Base-by-base conservation (phyloP, 2,329 filamentous ascomycete species). In the Pseudohalonectria lignicola region DNA sequence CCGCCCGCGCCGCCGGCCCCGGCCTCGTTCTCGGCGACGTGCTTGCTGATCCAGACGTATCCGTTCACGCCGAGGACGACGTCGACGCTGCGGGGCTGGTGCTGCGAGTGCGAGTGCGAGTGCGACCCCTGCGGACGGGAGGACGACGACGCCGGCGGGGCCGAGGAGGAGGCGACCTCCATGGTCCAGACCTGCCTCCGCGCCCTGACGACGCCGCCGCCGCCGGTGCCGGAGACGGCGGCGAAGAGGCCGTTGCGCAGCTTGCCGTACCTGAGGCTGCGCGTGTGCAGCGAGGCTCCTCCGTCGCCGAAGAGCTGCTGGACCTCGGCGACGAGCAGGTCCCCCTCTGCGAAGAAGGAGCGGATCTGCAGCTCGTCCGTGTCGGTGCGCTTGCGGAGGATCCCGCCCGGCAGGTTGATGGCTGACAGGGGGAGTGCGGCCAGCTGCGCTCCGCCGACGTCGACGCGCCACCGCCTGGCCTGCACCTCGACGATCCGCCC, bases 341-440 rank as follows among this genome's bases (percentile, higher is more conserved):
- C 92, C 11, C 92, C 92, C 61, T 98, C 92, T 39, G 82, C 80
- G 64, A 98, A 96, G 62, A 95, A 98, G n/a, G 79, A 86, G 36
- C 92, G 78, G 60, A 98, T 96, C 62, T 96, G 92, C 51, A 98
- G 71, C 66, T 96, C 92, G 59, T 98, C 92, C 13, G 92, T 93
- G 53, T 90, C 88, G 20, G 92, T 98, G 47, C 92, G 74, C 55
- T 90, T 84, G 41, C 92, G 77, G 51, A 95, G 69, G 46, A 94
- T 94, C 25, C 92, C 92, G 40, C 92, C 92, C 0, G 92, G 92
- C 3, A 98, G 67, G 56, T 98, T 98, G 62, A 98, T 96, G 43
- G 83, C 82, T 39, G 79, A 85, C 31, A 98, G 77, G 15, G 87
- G 86, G 9, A 98, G 71, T 34, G 80, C 74, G 4, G 92, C 90